These are phyloP conservation scores for Fraxinus ornus DNA, from an alignment of 305 asterid genomes.

Conservation along the genomic window DNA sequence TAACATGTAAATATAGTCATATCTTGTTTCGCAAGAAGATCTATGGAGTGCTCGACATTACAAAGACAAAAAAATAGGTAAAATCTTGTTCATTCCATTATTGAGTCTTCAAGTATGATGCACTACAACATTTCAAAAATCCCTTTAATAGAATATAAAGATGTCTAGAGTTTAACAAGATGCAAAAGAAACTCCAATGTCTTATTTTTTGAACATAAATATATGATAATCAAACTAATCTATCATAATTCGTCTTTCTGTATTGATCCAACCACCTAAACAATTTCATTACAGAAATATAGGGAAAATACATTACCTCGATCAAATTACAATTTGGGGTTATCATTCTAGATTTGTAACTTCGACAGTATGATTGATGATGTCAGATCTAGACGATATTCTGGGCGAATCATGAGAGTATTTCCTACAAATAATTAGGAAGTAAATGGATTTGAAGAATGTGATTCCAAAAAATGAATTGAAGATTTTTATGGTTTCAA, in stretches of 20 bases:
- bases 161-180: too few species aligned
- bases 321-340: background rate
- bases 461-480: too few species aligned
- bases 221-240: background rate
- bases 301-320: constrained; percentile 39
- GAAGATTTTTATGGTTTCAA: too few species aligned
- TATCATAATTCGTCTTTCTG: background rate
- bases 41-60: background rate
- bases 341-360: too few species aligned
- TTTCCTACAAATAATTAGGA: too few species aligned
- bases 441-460: too few species aligned
- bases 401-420: too few species aligned
- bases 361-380: too few species aligned
- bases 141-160: too few species aligned
- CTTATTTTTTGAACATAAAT: background rate
- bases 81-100: background rate
- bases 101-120: background rate
- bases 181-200: too few species aligned
- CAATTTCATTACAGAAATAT: background rate
- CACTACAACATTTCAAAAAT: background rate
- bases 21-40: background rate
- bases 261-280: background rate
- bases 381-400: too few species aligned
- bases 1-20: background rate
- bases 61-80: background rate